Evolutionary conservation across 345 rosid genomes (phyloP), one percentile per base, ranked within the genome.

Genomic region (Pistacia integerrima): DNA sequence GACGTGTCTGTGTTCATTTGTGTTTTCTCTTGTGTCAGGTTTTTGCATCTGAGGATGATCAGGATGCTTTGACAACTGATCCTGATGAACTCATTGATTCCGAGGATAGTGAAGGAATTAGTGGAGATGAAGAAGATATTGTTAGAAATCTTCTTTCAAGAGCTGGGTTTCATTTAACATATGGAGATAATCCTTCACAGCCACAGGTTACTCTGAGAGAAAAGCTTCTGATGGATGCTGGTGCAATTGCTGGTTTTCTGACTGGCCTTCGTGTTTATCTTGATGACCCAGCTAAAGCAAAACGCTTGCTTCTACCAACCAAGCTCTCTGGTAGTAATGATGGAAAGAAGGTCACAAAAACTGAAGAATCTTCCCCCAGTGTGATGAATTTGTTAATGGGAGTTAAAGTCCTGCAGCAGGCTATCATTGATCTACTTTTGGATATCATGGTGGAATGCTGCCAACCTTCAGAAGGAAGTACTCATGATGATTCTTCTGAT

Each of bases 381-480:
- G 87, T 96, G 86, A 96, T 96, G 92, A 94, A 94, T 89, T 89
- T 96, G 89, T 86, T 96, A 79, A 94, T 96, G 97, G 96, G 99
- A 71, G 99, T 92, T 72, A 96, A 94, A 88, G 98, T 97, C 82
- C 82, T 97, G 87, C 99, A 97, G 91, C 97, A 97, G 86, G 98
- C 99, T 67, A 94, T 97, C 77, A 90, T 97, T 77, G 99, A 97
- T 89, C 86, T 97, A 74, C 94, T 97, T 72, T 80, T 94, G 81
- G 98, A 97, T 88, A 97, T 91, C 77, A 91, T 92, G 98, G 97
- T 96, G 44, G 98, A 97, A 87, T 94, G 99, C 81, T 97, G 99
- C 91, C 94, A 92, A 76, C 94, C 98, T 76, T 90, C 92, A 1
- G 94, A 95, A 81, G 98, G 85, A 88, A 84, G 85, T 82, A 83